A percentile compares a stretch with the other conserved stretches of the same genome.
Evolutionary conservation across 2,329 filamentous ascomycete species (phyloP).

Genomic region (Emericellopsis atlantica): DNA sequence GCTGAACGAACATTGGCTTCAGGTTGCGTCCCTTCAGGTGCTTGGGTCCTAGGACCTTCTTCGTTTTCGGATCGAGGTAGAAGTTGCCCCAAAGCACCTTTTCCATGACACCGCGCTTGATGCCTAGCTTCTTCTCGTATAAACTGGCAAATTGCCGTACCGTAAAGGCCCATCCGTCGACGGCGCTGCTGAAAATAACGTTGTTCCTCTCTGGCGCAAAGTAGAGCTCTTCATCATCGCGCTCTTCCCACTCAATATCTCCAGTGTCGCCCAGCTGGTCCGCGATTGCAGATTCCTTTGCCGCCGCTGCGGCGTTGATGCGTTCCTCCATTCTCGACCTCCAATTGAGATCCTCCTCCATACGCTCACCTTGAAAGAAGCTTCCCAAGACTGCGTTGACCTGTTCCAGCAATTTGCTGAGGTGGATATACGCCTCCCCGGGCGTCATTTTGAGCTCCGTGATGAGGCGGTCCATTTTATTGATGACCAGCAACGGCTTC

Average conservation of each 20-base stretch:
- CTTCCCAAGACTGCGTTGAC: constrained; percentile 95
- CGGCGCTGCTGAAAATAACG: constrained; percentile 94
- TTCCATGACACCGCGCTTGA: constrained; percentile 77
- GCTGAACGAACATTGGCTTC: constrained; percentile 95
- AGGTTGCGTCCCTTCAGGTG: constrained; percentile 84
- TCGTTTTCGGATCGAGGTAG: constrained; percentile 94
- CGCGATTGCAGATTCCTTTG: constrained; percentile 37
- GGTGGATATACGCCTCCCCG: constrained; percentile 74
- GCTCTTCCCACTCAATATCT: constrained; percentile 68
- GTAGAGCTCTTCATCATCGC: constrained; percentile 92
- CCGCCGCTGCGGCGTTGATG: constrained; percentile 56
- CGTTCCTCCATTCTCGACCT: constrained; percentile 83
- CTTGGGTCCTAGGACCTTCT: constrained; percentile 79
- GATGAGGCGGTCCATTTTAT: constrained; percentile 93
- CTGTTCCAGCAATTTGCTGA: constrained; percentile 83
- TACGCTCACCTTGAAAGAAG: constrained; percentile 94
- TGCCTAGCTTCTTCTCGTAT: constrained; percentile 94
- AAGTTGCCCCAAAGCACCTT: constrained; percentile 96
- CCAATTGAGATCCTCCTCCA: constrained; percentile 98
- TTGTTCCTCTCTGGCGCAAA: constrained; percentile 98
- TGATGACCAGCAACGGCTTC: constrained; percentile 88
- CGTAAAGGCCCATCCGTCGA: constrained; percentile 99
- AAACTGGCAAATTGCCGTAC: constrained; percentile 84
- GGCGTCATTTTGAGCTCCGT: constrained; percentile 93
- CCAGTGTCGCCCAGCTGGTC: constrained; percentile 41